Percentiles rank a stretch among this genome's conserved stretches.
Conservation (phyloP, 352 stramenopile genomes). For the Phytophthora uliginosa region DNA sequence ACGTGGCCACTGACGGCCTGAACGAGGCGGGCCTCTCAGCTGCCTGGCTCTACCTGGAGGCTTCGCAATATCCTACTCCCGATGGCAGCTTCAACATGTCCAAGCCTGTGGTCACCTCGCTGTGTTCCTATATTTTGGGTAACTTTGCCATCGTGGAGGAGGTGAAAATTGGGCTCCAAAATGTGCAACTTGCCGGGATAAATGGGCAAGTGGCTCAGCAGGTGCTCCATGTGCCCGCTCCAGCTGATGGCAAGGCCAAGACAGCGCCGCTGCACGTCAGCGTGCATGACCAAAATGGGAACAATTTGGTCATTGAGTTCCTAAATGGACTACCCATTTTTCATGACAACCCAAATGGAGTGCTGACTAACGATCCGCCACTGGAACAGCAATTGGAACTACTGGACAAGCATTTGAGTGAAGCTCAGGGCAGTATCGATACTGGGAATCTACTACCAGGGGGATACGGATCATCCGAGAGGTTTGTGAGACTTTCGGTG, state of each 20-base stretch:
- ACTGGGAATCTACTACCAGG: constrained; percentile 41
- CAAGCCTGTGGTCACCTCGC: constrained; percentile 65
- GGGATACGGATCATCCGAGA: constrained; percentile 63
- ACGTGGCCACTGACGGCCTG: constrained; percentile 60
- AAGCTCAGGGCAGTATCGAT: constrained; percentile 25
- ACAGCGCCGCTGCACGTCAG: constrained; percentile 68
- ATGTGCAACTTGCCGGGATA: constrained; percentile 67
- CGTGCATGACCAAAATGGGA: constrained; percentile 68
- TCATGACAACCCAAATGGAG: constrained; percentile 71
- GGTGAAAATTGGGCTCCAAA: constrained; percentile 54
- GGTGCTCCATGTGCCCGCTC: constrained; percentile 28
- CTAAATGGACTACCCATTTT: constrained; percentile 60
- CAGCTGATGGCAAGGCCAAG: constrained; percentile 26
- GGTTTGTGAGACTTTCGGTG: constrained; percentile 75
- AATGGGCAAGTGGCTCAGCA: constrained; percentile 43
- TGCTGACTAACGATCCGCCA: constrained; percentile 80
- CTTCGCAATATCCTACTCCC: constrained; percentile 58
- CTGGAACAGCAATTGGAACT: constrained; percentile 54
- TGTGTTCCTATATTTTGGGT: constrained; percentile 79
- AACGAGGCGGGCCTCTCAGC: constrained; percentile 67
- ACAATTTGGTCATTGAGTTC: constrained; percentile 82
- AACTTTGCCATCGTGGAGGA: constrained; percentile 76
- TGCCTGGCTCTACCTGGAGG: constrained; percentile 57
- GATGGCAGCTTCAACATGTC: constrained; percentile 33
- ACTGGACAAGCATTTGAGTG: constrained; percentile 37